Percentiles rank a stretch among this genome's conserved stretches.
These are phyloP conservation scores for Scolecobasidium constrictum DNA, from an alignment of 2,329 filamentous ascomycete genomes.

Conservation along the genomic window DNA sequence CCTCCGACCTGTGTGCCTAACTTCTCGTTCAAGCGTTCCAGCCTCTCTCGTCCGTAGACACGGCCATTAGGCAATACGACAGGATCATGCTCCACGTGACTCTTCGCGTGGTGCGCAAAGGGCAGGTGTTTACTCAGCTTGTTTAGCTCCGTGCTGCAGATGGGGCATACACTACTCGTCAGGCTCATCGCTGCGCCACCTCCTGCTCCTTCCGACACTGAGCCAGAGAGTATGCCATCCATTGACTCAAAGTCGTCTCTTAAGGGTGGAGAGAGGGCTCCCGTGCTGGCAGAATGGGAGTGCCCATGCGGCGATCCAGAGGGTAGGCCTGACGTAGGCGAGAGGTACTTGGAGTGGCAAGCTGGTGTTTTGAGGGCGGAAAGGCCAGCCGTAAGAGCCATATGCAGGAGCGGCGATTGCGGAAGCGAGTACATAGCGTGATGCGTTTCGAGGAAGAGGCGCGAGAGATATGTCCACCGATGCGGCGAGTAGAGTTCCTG, in stretches of 20 bases:
- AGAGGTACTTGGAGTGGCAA: constrained; percentile 62
- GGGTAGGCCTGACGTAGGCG: constrained; percentile 32
- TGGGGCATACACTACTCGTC: constrained; percentile 59
- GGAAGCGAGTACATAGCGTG: constrained; percentile 78
- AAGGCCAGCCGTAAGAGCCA: constrained; percentile 80
- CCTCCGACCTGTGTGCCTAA: constrained; percentile 54
- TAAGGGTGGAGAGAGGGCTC: not conserved
- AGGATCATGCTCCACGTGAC: constrained; percentile 78
- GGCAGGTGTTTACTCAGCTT: constrained; percentile 80
- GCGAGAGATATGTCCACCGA: constrained; percentile 67
- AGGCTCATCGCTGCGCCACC: constrained; percentile 1
- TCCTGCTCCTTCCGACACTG: too few species aligned
- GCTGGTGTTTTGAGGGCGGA: constrained; percentile 93
- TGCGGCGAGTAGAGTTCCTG: constrained; percentile 46
- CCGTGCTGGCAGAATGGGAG: constrained; percentile 1
- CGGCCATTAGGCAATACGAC: constrained; percentile 78
- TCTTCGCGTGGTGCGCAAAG: constrained; percentile 92
- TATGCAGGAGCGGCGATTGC: constrained; percentile 72
- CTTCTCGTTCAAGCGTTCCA: constrained; percentile 71
- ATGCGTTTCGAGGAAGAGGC: constrained; percentile 75
- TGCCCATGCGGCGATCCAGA: constrained; percentile 19
- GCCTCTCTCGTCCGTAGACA: constrained; percentile 66
- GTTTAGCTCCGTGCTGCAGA: constrained; percentile 92
- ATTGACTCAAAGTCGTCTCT: not conserved
- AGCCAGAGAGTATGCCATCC: constrained; percentile 1